Evolutionary conservation across 2,329 filamentous ascomycete genomes (phyloP), one percentile per base, ranked within the genome.

Genomic region (Fusarium nanum): DNA sequence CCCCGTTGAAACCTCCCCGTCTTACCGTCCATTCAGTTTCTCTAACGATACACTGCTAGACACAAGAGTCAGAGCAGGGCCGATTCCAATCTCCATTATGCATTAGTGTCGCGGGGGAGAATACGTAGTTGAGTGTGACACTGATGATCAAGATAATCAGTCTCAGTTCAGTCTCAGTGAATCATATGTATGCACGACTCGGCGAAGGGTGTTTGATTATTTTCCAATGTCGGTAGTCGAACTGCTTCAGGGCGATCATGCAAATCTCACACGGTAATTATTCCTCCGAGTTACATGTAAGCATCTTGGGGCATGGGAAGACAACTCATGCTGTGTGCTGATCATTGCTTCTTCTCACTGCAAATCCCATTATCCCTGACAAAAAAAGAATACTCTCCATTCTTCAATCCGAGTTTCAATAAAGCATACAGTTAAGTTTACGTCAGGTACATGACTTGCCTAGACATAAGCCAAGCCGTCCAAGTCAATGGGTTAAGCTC

Each of bases 141-240:
- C 50, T 49, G 58, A 70, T 70, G 58, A 70, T 70, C 67, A 64
- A 68, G 63, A 70, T 70, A 68, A 68, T 71, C 53, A 57, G 22
- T 20, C 28, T 34, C 18, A 37, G 18, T 37, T 49, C 34, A 41
- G 34, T 37, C 9, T 27, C 28, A 20, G 20, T 49, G 54, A 52
- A 48, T 28, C 50, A 54, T 25, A 41, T 25, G 20, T 45, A 34
- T 37, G 52, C 46, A 46, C 25, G 59, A 34, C 41, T 47, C 20
- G 6, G 12, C 10, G 41, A 23, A 62, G 50, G 59, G 34, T 50
- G 32, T 40, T 32, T 40, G 53, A 50, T 52, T n/a, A 32, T 34
- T 18, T 47, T 57, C 48, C 32, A 50, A 56, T 52, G 47, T 62
- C 63, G 63, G 67, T 55, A 70, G 48, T 70, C 54, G 27, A 49